Evolutionary conservation across 768 basidiomycete species (phyloP).

Genomic region (Russula ochroleuca): DNA sequence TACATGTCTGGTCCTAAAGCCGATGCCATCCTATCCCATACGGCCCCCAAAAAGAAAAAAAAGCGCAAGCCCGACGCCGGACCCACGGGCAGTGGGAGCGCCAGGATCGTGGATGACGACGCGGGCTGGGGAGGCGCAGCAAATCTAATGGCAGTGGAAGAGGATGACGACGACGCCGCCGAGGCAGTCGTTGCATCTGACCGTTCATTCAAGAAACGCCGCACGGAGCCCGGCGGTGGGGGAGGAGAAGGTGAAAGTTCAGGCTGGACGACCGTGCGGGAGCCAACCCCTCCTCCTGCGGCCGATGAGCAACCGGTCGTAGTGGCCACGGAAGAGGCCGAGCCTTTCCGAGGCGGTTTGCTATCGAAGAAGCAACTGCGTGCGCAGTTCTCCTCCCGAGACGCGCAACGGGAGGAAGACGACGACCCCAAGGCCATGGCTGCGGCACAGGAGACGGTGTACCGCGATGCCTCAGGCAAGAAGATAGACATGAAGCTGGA

Average conservation of each 20-base stretch:
- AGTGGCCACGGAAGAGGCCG: slow-evolving; percentile 38
- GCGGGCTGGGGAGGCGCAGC: slow-evolving; percentile 55
- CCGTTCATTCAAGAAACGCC: slow-evolving; percentile 75
- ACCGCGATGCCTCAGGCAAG: slow-evolving; percentile 84
- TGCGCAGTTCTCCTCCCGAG: slow-evolving; percentile 47
- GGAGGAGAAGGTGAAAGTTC: slow-evolving; percentile 36
- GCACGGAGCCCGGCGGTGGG: slow-evolving; percentile 41
- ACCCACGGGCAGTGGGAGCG: slow-evolving; percentile 29
- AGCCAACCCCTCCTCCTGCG: slow-evolving; percentile 49
- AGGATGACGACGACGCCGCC: slow-evolving; percentile 48
- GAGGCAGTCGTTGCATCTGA: slow-evolving; percentile 72
- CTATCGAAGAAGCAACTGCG: slow-evolving; percentile 71
- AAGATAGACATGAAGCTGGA: slow-evolving; percentile 86
- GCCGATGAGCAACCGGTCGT: slow-evolving; percentile 67
- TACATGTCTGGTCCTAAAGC: slow-evolving; percentile 98
- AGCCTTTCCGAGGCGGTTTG: slow-evolving; percentile 67
- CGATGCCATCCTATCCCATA: slow-evolving; percentile 82
- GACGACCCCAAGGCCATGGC: slow-evolving; percentile 52
- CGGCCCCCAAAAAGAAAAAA: slow-evolving; percentile 65
- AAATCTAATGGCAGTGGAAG: slow-evolving; percentile 50
- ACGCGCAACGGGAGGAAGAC: slow-evolving; percentile 35
- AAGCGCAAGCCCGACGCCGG: slow-evolving; percentile 54
- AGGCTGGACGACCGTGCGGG: slow-evolving; percentile 67
- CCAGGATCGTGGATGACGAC: slow-evolving; percentile 58
- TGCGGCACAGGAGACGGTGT: slow-evolving; percentile 82